A percentile compares a stretch with the other conserved stretches of the same genome.
phyloP scores from a whole-genome alignment of 2,329 filamentous ascomycete genomes.

The Paecilomyces fulvus region DNA sequence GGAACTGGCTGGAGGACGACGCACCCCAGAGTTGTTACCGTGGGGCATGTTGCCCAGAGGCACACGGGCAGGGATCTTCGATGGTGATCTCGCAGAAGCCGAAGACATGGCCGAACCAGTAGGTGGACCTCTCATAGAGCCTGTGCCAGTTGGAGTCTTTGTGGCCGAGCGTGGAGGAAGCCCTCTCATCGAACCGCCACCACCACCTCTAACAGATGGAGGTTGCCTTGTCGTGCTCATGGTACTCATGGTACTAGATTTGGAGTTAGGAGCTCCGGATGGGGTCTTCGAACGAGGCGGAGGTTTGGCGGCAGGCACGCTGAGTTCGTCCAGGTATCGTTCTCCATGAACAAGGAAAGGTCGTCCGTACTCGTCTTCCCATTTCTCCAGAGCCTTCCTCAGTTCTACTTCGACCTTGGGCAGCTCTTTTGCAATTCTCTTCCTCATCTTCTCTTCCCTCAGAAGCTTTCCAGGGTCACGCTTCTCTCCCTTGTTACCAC shows the following conservation, averaged over 20 bases:
- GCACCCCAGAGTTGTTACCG: slow-evolving; percentile 70
- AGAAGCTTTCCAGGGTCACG: slow-evolving; percentile 90
- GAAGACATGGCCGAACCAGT: slow-evolving; percentile 2
- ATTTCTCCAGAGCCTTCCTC: slow-evolving; percentile 68
- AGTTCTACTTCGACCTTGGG: slow-evolving; percentile 86
- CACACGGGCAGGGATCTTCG: slow-evolving; percentile 41
- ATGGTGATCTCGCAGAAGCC: slow-evolving; percentile 35
- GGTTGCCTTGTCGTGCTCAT: slow-evolving; percentile 9
- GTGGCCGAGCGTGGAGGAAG: slow-evolving; percentile 35
- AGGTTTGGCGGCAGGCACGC: slow-evolving; percentile 58
- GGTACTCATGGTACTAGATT: slow-evolving; percentile 11
- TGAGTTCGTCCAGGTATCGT: slow-evolving; percentile 77
- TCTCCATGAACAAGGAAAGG: slow-evolving; percentile 91
- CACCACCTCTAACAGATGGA: slow-evolving; percentile 20
- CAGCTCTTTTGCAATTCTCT: slow-evolving; percentile 90
- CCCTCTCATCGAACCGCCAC: slow-evolving; percentile 30
- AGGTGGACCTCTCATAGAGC: slow-evolving; percentile 29
- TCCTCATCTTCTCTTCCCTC: slow-evolving; percentile 96
- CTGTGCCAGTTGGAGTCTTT: slow-evolving; percentile 38
- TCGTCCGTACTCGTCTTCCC: slow-evolving; percentile 89
- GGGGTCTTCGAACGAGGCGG: slow-evolving; percentile 46
- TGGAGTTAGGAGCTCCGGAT: slow-evolving; percentile 23
- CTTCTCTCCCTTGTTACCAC: slow-evolving; percentile 85
- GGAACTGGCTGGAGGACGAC: slow-evolving; percentile 41
- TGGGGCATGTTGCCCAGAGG: slow-evolving; percentile 40